phyloP scores from a whole-genome alignment of 1,284 basidiomycete species.

The Fomitiporia mediterranea region DNA sequence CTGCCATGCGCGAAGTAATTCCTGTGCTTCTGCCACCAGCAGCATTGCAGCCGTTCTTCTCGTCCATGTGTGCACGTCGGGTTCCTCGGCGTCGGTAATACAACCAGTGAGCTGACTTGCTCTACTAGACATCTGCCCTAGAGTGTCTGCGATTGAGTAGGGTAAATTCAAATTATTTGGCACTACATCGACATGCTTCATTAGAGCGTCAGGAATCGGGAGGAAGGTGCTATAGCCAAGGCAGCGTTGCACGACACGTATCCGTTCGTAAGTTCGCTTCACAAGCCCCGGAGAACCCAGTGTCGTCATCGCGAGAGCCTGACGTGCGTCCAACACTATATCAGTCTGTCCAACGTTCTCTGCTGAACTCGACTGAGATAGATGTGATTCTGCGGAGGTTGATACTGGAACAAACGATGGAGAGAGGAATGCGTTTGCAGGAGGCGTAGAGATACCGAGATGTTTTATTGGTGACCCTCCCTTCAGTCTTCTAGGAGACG shows the following conservation, averaged over 20 bases:
- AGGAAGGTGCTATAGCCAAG: slow-evolving; percentile 58
- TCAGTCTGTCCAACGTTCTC: slow-evolving; percentile 29
- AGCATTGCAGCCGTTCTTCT: slow-evolving; percentile 6
- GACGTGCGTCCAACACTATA: slow-evolving; percentile 27
- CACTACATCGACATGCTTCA: neutral
- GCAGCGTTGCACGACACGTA: slow-evolving; percentile 55
- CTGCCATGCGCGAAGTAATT: slow-evolving; percentile 12
- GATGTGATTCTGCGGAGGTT: slow-evolving; percentile 1
- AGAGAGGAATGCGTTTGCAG: slow-evolving; percentile 35
- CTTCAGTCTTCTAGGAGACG: slow-evolving; percentile 36
- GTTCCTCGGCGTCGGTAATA: slow-evolving; percentile 4
- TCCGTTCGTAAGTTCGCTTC: slow-evolving; percentile 50
- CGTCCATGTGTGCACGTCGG: slow-evolving; percentile 12
- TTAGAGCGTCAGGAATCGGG: slow-evolving; percentile 32
- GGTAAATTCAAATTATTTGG: neutral
- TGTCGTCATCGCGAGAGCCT: slow-evolving; percentile 30
- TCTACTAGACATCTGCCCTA: neutral
- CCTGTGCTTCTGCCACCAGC: slow-evolving; percentile 15
- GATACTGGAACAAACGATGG: slow-evolving; percentile 24
- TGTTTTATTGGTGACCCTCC: slow-evolving; percentile 44
- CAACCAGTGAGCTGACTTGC: slow-evolving; percentile 6
- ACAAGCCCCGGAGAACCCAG: slow-evolving; percentile 50
- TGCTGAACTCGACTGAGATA: neutral
- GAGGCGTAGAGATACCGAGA: slow-evolving; percentile 42
- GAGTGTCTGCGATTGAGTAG: too few relatives aligned